Base-by-base conservation (phyloP, 2,329 filamentous ascomycete species). In the Pseudocercospora eumusae region DNA sequence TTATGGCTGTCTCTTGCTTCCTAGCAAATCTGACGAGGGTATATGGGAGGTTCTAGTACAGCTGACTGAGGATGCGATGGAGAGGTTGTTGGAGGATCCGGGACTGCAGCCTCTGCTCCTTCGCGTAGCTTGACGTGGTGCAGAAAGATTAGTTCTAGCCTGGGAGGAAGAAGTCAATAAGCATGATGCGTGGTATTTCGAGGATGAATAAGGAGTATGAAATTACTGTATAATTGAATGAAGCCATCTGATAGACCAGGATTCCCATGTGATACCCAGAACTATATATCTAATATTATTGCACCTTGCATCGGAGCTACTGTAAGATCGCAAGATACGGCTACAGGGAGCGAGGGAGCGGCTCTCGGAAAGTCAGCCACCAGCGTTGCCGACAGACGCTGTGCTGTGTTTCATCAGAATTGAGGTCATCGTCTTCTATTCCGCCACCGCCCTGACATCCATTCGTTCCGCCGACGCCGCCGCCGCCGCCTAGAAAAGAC, bases 31-130 rank as follows among this genome's bases (percentile, higher is more conserved):
- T 47, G 60, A 66, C 10, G 31, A 56, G 18, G 50, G 61, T 3
- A n/a, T 56, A 4, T 71, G 68, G 68, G 68, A 69, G 33, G 67
- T 71, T 11, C 52, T 60, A 45, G 63, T 69, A n/a, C 62, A 66
- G 40, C 9, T 69, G 56, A 57, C 57, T 10, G 52, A 63, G 23
- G 49, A 59, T 4, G 56, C 49, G 10, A 68, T 69, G 64, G 52
- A 56, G 23, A 20, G 40, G 6, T 13, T 71, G 40, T 18, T 66
- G 20, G 56, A 58, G 23, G 69, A 71, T 61, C 28, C 50, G 6
- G 64, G 62, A 9, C 47, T 66, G 23, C 36, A 54, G 57, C 64
- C 62, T 10, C 60, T 64, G 36, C 20, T 66, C 36, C 50, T 56
- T 21, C 53, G 52, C 18, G 59, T 62, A 56, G 59, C 56, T 31